Conservation (phyloP, 1,284 basidiomycete genomes). For the Ceratobasidium theobromae region DNA sequence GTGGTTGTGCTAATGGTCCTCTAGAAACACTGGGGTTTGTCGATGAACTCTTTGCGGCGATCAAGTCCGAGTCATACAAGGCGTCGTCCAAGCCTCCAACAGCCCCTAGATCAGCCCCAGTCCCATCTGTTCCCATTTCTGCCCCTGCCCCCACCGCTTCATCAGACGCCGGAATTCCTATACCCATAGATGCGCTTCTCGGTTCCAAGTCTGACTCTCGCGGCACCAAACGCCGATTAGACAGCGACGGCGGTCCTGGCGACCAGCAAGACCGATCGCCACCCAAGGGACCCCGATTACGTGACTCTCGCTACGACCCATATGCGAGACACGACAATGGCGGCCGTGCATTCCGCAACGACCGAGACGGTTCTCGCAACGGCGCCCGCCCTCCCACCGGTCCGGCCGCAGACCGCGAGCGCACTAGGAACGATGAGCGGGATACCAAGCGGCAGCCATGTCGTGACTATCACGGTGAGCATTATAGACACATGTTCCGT, state of each 20-base stretch:
- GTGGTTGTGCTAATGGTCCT: slow-evolving; percentile 9
- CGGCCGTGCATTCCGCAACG: slow-evolving; percentile 43
- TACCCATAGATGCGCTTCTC: slow-evolving; percentile 67
- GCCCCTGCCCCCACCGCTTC: slow-evolving; percentile 37
- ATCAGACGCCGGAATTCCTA: slow-evolving; percentile 68
- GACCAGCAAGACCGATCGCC: slow-evolving; percentile 51
- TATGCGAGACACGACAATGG: slow-evolving; percentile 30
- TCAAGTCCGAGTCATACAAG: slow-evolving; percentile 79
- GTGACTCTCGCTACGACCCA: slow-evolving; percentile 58
- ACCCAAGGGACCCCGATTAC: slow-evolving; percentile 68
- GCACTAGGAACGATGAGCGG: slow-evolving; percentile 20
- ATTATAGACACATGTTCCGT: not conserved
- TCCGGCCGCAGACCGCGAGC: slow-evolving; percentile 35
- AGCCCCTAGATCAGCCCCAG: slow-evolving; percentile 36
- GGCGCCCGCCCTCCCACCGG: slow-evolving; percentile 41
- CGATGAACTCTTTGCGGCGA: slow-evolving; percentile 77
- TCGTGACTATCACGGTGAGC: slow-evolving; percentile 87
- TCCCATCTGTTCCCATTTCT: slow-evolving; percentile 39
- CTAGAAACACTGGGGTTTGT: slow-evolving; percentile 81
- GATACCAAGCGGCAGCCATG: slow-evolving; percentile 57
- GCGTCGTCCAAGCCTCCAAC: slow-evolving; percentile 54
- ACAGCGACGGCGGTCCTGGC: slow-evolving; percentile 56
- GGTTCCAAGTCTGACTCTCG: slow-evolving; percentile 52
- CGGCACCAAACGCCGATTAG: slow-evolving; percentile 62
- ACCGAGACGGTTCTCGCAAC: slow-evolving; percentile 42